Conservation (phyloP, 805 yeast species). For the Metschnikowia lunata region DNA sequence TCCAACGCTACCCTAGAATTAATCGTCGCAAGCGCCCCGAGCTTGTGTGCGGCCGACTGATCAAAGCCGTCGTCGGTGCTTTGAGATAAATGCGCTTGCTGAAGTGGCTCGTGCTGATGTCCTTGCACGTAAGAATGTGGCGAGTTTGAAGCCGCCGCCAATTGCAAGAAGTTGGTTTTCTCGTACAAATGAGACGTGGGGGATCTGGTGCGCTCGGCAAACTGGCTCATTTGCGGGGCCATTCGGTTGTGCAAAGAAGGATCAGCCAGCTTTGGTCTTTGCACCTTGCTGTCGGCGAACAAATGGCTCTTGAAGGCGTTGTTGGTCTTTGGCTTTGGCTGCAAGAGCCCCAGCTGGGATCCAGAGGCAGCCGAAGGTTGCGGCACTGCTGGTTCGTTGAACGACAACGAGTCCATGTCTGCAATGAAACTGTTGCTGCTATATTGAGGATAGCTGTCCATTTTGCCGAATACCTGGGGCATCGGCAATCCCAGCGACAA, state of each 20-base stretch:
- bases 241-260: constrained; percentile 14
- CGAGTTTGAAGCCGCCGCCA: constrained; percentile 23
- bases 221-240: constrained; percentile 1
- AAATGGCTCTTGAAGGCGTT: constrained; percentile 13
- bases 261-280: constrained; percentile 21
- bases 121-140: constrained; percentile 10
- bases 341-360: constrained; percentile 7
- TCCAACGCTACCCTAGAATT: constrained; percentile 50
- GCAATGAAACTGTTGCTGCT: constrained; percentile 8
- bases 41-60: constrained; percentile 47
- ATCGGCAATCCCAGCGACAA: constrained; percentile 16
- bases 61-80: constrained; percentile 17
- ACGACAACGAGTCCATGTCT: constrained; percentile 14
- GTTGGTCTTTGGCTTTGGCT: constrained; percentile 18
- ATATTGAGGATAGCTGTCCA: constrained; percentile 5
- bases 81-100: neutral
- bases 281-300: constrained; percentile 17
- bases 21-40: constrained; percentile 65
- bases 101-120: neutral
- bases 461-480: constrained; percentile 12
- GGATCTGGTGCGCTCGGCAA: constrained; percentile 31
- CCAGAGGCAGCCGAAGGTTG: neutral
- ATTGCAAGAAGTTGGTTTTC: constrained; percentile 41
- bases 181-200: constrained; percentile 42
- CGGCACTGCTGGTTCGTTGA: constrained; percentile 5